Base-by-base conservation (phyloP, 768 basidiomycete genomes). In the Lentinula sp. region DNA sequence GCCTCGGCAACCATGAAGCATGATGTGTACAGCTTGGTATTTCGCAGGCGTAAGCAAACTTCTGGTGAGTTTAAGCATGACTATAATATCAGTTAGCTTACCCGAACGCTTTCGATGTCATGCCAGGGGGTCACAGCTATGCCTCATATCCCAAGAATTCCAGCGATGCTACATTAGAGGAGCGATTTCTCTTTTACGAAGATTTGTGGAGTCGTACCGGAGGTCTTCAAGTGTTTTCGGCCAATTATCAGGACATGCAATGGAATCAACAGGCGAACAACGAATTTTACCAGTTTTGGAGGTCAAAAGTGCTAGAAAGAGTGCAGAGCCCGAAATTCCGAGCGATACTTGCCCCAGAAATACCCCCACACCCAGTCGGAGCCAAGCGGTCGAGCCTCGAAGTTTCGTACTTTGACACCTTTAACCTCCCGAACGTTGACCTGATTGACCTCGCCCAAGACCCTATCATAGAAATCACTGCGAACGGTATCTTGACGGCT, bases 251-350 rank as follows among this genome's bases (percentile, higher is more conserved):
- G 8, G 68, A 70, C 40, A 55, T 63, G 18, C 57, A 64, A 18
- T 39, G 23, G 2, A 58, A 70, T 31, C 48, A 65, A 51, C 56
- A 62, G 34, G 61, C 63, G 8, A 71, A 71, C 55, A 64, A 64
- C 16, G 65, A 60, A 51, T 62, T 60, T n/a, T 70, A 70, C 54
- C 54, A 50, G 35, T 70, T 69, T 39, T 71, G 69, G 70, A 59
- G 65, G 50, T 60, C 65, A 43, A 70, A 67, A 46, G 65, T 67
- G 4, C 51, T 52, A 2, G 63, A 54, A 37, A 63, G 70, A 18
- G 11, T 69, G 8, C 60, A 61, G 5, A 63, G 66, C 31, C 53
- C 57, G 13, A 63, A 64, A 46, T 65, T 69, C 63, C 60, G 64
- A 58, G 66, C 66, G 34, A 67, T 66, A 37, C 65, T 70, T 11